Evolutionary conservation across 1,139 yeast species (phyloP).

Genomic region (Yamadazyma blattariae): DNA sequence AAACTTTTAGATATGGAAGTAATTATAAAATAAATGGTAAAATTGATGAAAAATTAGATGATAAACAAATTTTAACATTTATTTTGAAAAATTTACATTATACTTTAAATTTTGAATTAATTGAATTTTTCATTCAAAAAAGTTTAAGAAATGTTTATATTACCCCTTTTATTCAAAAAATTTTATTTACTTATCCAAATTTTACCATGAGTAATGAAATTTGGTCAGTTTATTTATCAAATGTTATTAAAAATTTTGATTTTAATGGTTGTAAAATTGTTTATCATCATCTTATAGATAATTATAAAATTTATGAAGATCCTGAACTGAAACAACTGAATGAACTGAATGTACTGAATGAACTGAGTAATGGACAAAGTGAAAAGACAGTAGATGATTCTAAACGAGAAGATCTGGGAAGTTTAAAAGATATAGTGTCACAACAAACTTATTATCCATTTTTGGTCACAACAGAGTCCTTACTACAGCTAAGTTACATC

Average conservation of each 20-base stretch:
- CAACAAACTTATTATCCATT: constrained; percentile 24
- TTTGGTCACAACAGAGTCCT: constrained; percentile 23
- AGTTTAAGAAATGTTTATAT: constrained; percentile 2
- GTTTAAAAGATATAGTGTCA: background rate
- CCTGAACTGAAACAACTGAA: constrained; percentile 4
- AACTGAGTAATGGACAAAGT: no score
- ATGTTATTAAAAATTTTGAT: constrained; percentile 24
- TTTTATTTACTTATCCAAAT: constrained; percentile 12
- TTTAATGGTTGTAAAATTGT: constrained; percentile 33
- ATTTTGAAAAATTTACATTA: background rate
- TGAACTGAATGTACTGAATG: no score
- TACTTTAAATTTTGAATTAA: constrained; percentile 11
- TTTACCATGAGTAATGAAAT: constrained; percentile 31
- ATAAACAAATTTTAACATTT: background rate
- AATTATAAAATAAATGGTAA: no score
- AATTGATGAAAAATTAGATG: no score
- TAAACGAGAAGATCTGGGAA: no score
- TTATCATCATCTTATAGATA: constrained; percentile 36
- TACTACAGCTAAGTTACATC: constrained; percentile 27
- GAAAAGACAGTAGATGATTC: no score
- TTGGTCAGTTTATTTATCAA: constrained; percentile 30
- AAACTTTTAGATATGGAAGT: no score
- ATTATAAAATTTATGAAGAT: constrained; percentile 17
- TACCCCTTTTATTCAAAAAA: constrained; percentile 19
- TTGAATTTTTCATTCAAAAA: constrained; percentile 17